Evolutionary conservation across 2,329 filamentous ascomycete genomes (phyloP), one percentile per base, ranked within the genome.

Genomic region (Diaporthe capsici): DNA sequence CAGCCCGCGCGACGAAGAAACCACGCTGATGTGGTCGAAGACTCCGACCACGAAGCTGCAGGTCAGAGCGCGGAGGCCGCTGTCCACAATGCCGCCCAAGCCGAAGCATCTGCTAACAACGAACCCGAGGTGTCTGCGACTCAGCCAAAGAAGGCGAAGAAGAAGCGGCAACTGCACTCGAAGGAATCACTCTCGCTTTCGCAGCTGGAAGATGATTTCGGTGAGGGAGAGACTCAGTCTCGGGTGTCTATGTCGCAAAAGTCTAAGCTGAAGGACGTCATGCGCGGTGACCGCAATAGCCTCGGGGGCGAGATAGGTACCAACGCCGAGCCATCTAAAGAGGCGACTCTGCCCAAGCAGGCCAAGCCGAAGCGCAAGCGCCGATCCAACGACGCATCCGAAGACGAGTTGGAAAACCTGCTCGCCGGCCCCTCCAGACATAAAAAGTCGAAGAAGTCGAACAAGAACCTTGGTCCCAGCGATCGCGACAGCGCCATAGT

Each of bases 401-500:
- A 76, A 20, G 75, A 76, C 22, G 75, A 76, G 22, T 15, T 75
- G 34, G 73, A 76, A 10, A 73, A 65, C 22, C 9, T 76, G 8
- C 65, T 76, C 15, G 75, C 75, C 15, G 74, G 74, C 22, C 74
- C 74, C 2, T 70, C 71, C 44, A 67, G 22, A 42, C 75, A 57
- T 10, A 73, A 76, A 37, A 76, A 39, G 28, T 9, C 71, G 3
- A 75, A 72, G 22, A 76, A 60, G 6, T 37, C 72, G 13, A 58
- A 37, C 60, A 68, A 28, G 1, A 13, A n/a, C 13, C 70, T 55
- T 20, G 51, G 10, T 31, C 22, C 37, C 57, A 42, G 51, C 25
- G 49, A 58, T 58, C 15, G 44, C 22, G 44, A 76, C 44, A 34
- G 31, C 10, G 37, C 49, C 4, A 25, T 49, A 20, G 39, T 39